Conservation (phyloP, 805 yeast species). For the Dipodascus geniculatus region DNA sequence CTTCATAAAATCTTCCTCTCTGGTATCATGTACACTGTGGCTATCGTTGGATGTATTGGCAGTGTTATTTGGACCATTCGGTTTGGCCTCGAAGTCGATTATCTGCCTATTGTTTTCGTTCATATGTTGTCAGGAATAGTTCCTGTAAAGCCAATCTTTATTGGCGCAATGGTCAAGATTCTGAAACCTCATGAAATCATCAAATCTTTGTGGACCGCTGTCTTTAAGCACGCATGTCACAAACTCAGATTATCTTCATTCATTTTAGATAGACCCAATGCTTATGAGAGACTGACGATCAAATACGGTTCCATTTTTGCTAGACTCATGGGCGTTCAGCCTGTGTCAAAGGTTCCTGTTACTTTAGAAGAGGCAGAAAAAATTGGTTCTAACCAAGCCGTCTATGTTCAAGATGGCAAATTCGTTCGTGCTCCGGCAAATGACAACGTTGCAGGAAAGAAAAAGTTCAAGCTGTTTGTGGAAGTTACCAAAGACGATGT, state of each 20-base stretch:
- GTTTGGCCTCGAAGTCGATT: slow-evolving; percentile 12
- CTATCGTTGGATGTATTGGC: slow-evolving; percentile 70
- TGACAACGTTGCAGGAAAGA: slow-evolving; percentile 61
- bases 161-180: no score
- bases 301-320: slow-evolving; percentile 41
- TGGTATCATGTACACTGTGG: slow-evolving; percentile 43
- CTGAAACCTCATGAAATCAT: slow-evolving; percentile 6
- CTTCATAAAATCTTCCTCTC: slow-evolving; percentile 61
- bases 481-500: slow-evolving; percentile 74
- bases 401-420: slow-evolving; percentile 70
- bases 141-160: slow-evolving; percentile 19
- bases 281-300: slow-evolving; percentile 60
- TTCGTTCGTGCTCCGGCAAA: slow-evolving; percentile 79
- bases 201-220: slow-evolving; percentile 41
- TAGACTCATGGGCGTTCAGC: slow-evolving; percentile 31
- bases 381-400: slow-evolving; percentile 38
- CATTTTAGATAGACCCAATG: slow-evolving; percentile 47
- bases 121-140: slow-evolving; percentile 16
- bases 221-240: slow-evolving; percentile 43
- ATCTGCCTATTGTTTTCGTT: slow-evolving; percentile 20
- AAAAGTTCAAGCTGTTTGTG: slow-evolving; percentile 51
- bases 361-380: slow-evolving; percentile 30
- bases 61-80: slow-evolving; percentile 40
- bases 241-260: slow-evolving; percentile 71
- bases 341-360: slow-evolving; percentile 17